phyloP scores from a whole-genome alignment of 345 rosid species.

The Pistacia atlantica region DNA sequence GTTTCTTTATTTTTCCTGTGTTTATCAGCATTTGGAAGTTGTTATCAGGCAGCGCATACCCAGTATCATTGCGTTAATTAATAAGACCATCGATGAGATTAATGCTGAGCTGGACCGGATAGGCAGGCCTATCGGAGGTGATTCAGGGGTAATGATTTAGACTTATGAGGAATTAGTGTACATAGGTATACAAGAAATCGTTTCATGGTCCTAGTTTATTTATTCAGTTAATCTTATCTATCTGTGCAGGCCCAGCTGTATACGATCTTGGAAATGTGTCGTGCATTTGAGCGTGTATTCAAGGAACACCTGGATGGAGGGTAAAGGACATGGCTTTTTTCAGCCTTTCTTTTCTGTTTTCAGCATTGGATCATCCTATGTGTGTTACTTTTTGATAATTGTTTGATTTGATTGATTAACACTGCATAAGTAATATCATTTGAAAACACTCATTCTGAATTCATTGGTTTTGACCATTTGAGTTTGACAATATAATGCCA shows the following conservation, averaged over 20 bases:
- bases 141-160: slow-evolving; percentile 86
- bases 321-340: slow-evolving; percentile 41
- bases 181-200: slow-evolving; percentile 18
- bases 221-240: slow-evolving; percentile 18
- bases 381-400: slow-evolving; percentile 1
- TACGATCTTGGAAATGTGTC: slow-evolving; percentile 92
- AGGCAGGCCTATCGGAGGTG: slow-evolving; percentile 95
- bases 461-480: background rate
- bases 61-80: slow-evolving; percentile 92
- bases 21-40: slow-evolving; percentile 77
- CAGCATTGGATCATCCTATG: slow-evolving; percentile 13
- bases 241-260: slow-evolving; percentile 83
- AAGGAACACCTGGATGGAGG: slow-evolving; percentile 99
- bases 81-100: slow-evolving; percentile 93
- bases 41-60: slow-evolving; percentile 98
- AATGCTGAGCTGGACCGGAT: slow-evolving; percentile 96
- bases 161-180: slow-evolving; percentile 11
- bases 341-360: slow-evolving; percentile 5
- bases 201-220: slow-evolving; percentile 17
- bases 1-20: slow-evolving; percentile 16
- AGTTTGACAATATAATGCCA: background rate
- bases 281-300: slow-evolving; percentile 96
- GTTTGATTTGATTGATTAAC: slow-evolving; percentile 10
- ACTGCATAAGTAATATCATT: slow-evolving; percentile 3
- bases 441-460: background rate